Evolutionary conservation across 1,284 basidiomycete species (phyloP).

Genomic region (Ustilago hordei): DNA sequence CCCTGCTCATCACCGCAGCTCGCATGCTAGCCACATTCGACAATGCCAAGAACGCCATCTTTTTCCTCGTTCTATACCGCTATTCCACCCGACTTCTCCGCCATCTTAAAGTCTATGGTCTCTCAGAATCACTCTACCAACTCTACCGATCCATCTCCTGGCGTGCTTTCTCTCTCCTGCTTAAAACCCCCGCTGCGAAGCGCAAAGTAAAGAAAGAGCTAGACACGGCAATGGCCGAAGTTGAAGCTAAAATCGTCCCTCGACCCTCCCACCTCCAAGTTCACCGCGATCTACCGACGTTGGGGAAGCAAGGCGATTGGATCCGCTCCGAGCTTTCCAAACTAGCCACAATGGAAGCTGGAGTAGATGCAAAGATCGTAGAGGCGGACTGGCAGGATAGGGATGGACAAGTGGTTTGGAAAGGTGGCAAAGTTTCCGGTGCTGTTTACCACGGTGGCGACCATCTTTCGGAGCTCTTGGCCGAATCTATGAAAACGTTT

Average conservation of each 20-base stretch:
- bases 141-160: slow-evolving; percentile 53
- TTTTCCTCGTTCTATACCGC: slow-evolving; percentile 53
- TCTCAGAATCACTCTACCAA: slow-evolving; percentile 55
- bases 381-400: slow-evolving; percentile 35
- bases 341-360: slow-evolving; percentile 60
- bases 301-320: slow-evolving; percentile 62
- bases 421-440: slow-evolving; percentile 66
- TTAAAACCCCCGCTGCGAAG: slow-evolving; percentile 62
- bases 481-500: slow-evolving; percentile 59
- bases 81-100: slow-evolving; percentile 49
- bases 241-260: slow-evolving; percentile 64
- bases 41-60: slow-evolving; percentile 60
- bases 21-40: slow-evolving; percentile 43
- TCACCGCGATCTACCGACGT: slow-evolving; percentile 51
- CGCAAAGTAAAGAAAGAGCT: slow-evolving; percentile 63
- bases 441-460: slow-evolving; percentile 70
- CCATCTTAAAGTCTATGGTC: slow-evolving; percentile 60
- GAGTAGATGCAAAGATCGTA: slow-evolving; percentile 36
- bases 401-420: slow-evolving; percentile 64
- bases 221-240: slow-evolving; percentile 55
- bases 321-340: slow-evolving; percentile 55
- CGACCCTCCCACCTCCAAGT: slow-evolving; percentile 45
- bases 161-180: slow-evolving; percentile 48
- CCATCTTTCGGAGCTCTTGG: slow-evolving; percentile 60
- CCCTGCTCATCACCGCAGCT: slow-evolving; percentile 21